Evolutionary conservation across 2,329 filamentous ascomycete genomes (phyloP).

Genomic region (Penicillium brevicompactum): DNA sequence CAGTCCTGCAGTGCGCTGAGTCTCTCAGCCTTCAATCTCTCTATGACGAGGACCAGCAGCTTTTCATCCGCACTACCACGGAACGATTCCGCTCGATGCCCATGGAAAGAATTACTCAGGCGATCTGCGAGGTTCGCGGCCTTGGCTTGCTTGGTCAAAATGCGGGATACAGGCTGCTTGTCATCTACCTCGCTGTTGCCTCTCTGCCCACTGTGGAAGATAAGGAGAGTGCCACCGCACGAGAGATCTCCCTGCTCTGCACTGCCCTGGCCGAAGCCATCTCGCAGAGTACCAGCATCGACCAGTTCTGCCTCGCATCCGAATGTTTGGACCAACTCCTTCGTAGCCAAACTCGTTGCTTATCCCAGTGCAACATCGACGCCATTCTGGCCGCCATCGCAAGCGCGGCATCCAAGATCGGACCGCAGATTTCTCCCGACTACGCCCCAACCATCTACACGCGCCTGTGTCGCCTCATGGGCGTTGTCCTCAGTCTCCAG

Average conservation of each 20-base stretch:
- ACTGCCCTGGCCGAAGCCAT: conserved; percentile 37
- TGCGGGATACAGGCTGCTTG: conserved; percentile 35
- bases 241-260: conserved; percentile 40
- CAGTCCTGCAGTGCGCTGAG: conserved; percentile 37
- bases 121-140: conserved; percentile 34
- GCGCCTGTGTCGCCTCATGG: conserved; percentile 57
- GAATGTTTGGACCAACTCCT: conserved; percentile 45
- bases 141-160: conserved; percentile 33
- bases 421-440: conserved; percentile 34
- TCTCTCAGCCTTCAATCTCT: conserved; percentile 39
- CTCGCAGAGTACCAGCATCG: conserved; percentile 33
- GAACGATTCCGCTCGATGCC: conserved; percentile 38
- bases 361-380: conserved; percentile 51
- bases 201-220: conserved; percentile 38
- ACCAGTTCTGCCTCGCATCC: conserved; percentile 42
- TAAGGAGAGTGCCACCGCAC: conserved; percentile 38
- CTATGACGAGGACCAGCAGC: conserved; percentile 41
- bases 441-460: conserved; percentile 51
- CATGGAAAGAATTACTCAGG: conserved; percentile 29
- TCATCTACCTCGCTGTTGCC: conserved; percentile 39
- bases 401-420: conserved; percentile 36
- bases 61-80: conserved; percentile 38
- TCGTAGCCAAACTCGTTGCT: conserved; percentile 42
- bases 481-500: conserved; percentile 58
- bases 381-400: conserved; percentile 42